Percentiles rank a stretch among this genome's conserved stretches.
Conservation (phyloP, 805 yeast species). For the Candida xyloterini region DNA sequence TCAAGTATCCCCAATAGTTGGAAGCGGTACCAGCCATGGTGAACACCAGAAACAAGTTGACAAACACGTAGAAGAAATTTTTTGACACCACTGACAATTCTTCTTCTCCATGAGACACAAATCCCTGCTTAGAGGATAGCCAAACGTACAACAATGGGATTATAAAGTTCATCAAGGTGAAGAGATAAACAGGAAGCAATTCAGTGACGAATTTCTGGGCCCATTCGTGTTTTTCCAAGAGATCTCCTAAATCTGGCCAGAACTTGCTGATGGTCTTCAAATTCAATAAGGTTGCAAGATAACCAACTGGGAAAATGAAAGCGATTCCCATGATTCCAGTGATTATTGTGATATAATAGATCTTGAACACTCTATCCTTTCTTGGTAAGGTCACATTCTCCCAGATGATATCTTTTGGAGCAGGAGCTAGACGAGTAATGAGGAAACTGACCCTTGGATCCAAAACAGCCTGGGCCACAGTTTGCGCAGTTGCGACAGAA, state of each 20-base stretch:
- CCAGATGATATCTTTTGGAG: conserved; percentile 96
- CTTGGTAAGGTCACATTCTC: conserved; percentile 80
- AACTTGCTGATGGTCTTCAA: conserved; percentile 71
- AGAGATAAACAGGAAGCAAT: conserved; percentile 84
- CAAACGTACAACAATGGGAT: conserved; percentile 86
- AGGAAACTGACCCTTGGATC: conserved; percentile 85
- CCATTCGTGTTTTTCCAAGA: conserved; percentile 63
- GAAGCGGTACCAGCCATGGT: conserved; percentile 93
- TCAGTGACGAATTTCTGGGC: conserved; percentile 82
- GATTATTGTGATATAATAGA: conserved; percentile 59
- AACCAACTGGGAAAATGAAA: conserved; percentile 79
- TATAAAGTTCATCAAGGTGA: conserved; percentile 75
- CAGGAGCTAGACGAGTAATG: conserved; percentile 85
- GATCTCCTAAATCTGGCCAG: conserved; percentile 78
- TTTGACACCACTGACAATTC: conserved; percentile 87
- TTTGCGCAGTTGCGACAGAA: conserved; percentile 91
- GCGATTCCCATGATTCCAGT: conserved; percentile 69
- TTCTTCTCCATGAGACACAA: conserved; percentile 87
- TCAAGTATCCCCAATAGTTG: conserved; percentile 70
- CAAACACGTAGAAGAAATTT: conserved; percentile 92
- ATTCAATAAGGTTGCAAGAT: conserved; percentile 78
- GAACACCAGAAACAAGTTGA: conserved; percentile 88
- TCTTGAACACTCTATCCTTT: conserved; percentile 62
- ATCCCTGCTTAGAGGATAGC: conserved; percentile 82
- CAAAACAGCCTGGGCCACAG: conserved; percentile 92